Base-by-base conservation (phyloP, 1,139 yeast species). In the Kluyveromyces sp. region DNA sequence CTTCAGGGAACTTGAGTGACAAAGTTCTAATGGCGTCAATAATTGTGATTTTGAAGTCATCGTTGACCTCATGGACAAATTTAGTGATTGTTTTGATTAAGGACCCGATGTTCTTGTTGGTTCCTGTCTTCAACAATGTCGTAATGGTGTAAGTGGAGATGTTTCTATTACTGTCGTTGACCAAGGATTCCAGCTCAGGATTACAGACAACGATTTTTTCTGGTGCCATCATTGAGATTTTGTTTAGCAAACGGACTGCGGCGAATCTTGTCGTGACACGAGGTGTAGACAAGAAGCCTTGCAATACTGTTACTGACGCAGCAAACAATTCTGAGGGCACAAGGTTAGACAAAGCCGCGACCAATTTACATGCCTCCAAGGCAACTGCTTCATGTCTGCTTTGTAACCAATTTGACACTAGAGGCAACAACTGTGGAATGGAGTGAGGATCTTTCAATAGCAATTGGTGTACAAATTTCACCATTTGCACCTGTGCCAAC, bases 91-190 rank as follows among this genome's bases (percentile, higher is more conserved):
- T 89, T 51, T 81, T 73, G 65, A 92, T 86, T 56, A 92, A 77
- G 58, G 95, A 77, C 62, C 92, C 96, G 45, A 92, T 95, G 58
- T 82, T 83, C 52, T 84, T 88, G 49, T 88, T 83, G 48, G 92
- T 92, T 65, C 96, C 95, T 4, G 98, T 92, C 69, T 89, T 92
- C 64, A 92, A 78, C 60, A 92, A 73, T 3, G 97, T 92, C 36
- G 98, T 92, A 62, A 92, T 92, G 26, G 98, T 97, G 65, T 88
- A 89, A n/a, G 98, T 92, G n/a, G 97, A 92, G 55, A 92, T 80
- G 33, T 95, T 83, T 66, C 96, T 79, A 66, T 86, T 88, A 33
- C 88, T 63, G 65, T 92, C 97, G 62, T 83, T 83, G 56, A 94
- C 87, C 62, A 92, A 75, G 33, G 78, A 71, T 67, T 92, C 98